phyloP scores from a whole-genome alignment of 2,329 filamentous ascomycete genomes.

The Tolypocladium paradoxum region DNA sequence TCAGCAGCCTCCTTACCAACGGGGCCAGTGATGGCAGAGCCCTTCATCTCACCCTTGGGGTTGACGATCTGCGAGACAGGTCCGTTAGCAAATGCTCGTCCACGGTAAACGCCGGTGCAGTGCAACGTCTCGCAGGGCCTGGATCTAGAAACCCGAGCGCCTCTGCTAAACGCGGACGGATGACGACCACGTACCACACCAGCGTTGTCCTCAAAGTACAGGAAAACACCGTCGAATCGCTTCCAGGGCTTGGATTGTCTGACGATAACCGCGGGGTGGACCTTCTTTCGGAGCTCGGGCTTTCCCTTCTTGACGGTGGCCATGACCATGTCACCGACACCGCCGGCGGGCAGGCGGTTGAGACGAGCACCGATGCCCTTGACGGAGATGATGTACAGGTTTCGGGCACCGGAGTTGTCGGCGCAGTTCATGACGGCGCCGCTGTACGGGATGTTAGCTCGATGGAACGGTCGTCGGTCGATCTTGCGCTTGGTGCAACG shows the following conservation, averaged over 20 bases:
- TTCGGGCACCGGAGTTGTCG: slow-evolving; percentile 97
- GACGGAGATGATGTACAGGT: slow-evolving; percentile 99
- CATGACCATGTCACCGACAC: slow-evolving; percentile 99
- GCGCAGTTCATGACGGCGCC: slow-evolving; percentile 99
- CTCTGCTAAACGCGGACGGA: no score
- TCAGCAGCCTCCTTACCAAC: slow-evolving; percentile 99
- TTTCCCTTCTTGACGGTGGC: slow-evolving; percentile 99
- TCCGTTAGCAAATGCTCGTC: slow-evolving; percentile 21
- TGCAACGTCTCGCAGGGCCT: not conserved
- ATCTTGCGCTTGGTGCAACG: slow-evolving; percentile 25
- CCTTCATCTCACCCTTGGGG: slow-evolving; percentile 99
- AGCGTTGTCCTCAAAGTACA: slow-evolving; percentile 99
- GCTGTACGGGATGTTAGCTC: slow-evolving; percentile 36
- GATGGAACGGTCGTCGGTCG: not conserved
- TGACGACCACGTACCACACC: slow-evolving; percentile 67
- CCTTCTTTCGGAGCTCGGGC: slow-evolving; percentile 99
- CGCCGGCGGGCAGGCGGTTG: slow-evolving; percentile 92
- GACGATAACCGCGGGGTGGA: slow-evolving; percentile 99
- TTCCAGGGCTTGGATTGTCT: slow-evolving; percentile 99
- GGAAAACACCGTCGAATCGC: slow-evolving; percentile 94
- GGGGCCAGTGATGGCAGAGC: slow-evolving; percentile 96
- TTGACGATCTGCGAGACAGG: slow-evolving; percentile 72
- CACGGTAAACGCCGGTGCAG: not conserved
- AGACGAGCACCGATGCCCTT: slow-evolving; percentile 96
- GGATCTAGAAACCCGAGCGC: not conserved